Evolutionary conservation across 164 flowering plant genomes (phyloP).

Genomic region (Chloranthus sessilifolius): DNA sequence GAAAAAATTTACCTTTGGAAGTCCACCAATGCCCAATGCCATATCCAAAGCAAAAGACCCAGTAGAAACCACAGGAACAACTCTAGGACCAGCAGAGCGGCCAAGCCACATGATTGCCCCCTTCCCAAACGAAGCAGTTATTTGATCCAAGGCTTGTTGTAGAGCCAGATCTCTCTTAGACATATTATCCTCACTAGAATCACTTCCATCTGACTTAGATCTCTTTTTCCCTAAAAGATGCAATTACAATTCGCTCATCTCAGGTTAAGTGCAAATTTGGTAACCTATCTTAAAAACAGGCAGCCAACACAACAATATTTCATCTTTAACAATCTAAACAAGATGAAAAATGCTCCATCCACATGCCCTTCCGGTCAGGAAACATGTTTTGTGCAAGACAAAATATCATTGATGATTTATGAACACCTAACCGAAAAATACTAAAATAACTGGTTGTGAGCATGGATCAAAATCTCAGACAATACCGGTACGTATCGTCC

Average conservation of each 20-base stretch:
- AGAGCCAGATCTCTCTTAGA: constrained; percentile 82
- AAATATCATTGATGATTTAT: background rate
- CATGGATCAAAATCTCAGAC: background rate
- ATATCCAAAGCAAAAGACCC: constrained; percentile 87
- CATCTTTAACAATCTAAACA: background rate
- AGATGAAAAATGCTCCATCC: background rate
- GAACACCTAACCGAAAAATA: background rate
- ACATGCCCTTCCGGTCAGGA: too few species aligned
- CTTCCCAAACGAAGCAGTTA: constrained; percentile 75
- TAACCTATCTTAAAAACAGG: background rate
- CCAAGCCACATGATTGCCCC: constrained; percentile 99
- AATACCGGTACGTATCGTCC: too few species aligned
- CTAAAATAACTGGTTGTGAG: background rate
- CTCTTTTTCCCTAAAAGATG: constrained; percentile 46
- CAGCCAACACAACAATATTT: background rate
- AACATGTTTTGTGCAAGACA: background rate
- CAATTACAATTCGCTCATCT: background rate
- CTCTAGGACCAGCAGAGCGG: constrained; percentile 41
- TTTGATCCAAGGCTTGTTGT: constrained; percentile 84
- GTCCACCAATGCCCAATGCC: constrained; percentile 87
- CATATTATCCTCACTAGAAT: constrained; percentile 63
- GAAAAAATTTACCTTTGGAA: constrained; percentile 72
- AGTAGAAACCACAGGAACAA: constrained; percentile 77
- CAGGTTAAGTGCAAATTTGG: background rate
- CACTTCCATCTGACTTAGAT: constrained; percentile 62